These are phyloP conservation scores for Serendipita sp. DNA, from an alignment of 768 basidiomycete genomes.

Conservation along the genomic window DNA sequence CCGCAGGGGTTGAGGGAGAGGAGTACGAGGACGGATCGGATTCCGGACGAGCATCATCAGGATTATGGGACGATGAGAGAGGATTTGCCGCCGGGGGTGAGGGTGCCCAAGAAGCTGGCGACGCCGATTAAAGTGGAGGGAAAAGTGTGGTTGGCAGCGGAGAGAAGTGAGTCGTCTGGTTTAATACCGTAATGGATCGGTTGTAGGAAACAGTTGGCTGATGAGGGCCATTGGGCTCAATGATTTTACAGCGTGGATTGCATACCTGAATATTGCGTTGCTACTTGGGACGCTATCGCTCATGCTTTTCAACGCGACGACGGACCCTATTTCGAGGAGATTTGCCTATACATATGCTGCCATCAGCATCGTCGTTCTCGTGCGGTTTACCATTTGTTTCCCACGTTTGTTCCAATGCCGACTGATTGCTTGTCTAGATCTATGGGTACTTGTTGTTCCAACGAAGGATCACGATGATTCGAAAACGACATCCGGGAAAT, in stretches of 20 bases:
- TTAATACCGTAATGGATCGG: no score
- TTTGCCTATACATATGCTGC: conserved; percentile 76
- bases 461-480: conserved; percentile 78
- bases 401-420: no score
- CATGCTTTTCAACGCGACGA: conserved; percentile 80
- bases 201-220: no score
- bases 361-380: conserved; percentile 59
- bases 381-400: conserved; percentile 19
- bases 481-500: conserved; percentile 66
- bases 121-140: conserved; percentile 77
- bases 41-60: conserved; percentile 45
- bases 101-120: conserved; percentile 68
- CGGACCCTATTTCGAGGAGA: conserved; percentile 42
- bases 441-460: conserved; percentile 85
- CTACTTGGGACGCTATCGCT: conserved; percentile 73
- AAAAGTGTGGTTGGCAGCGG: conserved; percentile 97
- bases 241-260: conserved; percentile 62
- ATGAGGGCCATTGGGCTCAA: background rate
- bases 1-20: conserved; percentile 24
- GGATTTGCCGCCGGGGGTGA: conserved; percentile 43
- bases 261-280: conserved; percentile 78
- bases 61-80: conserved; percentile 41
- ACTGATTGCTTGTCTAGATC: conserved; percentile 27
- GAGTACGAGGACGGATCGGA: conserved; percentile 58
- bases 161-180: conserved; percentile 73